A percentile compares a stretch with the other conserved stretches of the same genome.
Conservation (phyloP, 225 moss, liverwort and hornwort genomes). For the Bryum argenteum region DNA sequence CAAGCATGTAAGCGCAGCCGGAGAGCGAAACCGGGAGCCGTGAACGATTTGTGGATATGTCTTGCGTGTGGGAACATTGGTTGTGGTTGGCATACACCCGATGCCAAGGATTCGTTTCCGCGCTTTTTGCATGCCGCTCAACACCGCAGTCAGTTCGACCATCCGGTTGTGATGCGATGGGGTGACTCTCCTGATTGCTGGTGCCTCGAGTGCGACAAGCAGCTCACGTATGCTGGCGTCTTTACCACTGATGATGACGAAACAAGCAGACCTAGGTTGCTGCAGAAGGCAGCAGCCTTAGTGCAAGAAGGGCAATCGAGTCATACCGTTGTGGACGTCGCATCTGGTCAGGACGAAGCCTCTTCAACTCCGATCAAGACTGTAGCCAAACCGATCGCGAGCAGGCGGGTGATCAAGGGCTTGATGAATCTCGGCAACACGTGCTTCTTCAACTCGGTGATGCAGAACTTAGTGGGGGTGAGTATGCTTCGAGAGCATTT, state of each 20-base stretch:
- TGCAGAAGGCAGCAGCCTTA: constrained; percentile 45
- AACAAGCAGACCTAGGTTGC: constrained; percentile 24
- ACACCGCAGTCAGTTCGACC: constrained; percentile 55
- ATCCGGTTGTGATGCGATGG: constrained; percentile 62
- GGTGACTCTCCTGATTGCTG: constrained; percentile 54
- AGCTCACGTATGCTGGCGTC: constrained; percentile 15
- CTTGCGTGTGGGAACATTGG: constrained; percentile 63
- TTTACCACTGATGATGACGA: constrained; percentile 2
- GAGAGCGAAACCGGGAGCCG: too few relatives aligned
- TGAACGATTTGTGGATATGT: constrained; percentile 62
- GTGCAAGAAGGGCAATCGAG: constrained; percentile 36
- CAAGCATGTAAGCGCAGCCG: too few relatives aligned
- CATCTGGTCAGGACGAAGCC: neutral
- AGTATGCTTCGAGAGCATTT: constrained; percentile 74
- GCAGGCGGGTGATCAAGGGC: constrained; percentile 72
- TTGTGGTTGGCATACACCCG: constrained; percentile 40
- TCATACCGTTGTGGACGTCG: constrained; percentile 1
- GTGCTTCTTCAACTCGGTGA: constrained; percentile 92
- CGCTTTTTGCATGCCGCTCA: constrained; percentile 44
- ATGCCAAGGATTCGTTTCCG: constrained; percentile 14
- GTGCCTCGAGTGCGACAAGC: constrained; percentile 63
- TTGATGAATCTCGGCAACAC: constrained; percentile 85
- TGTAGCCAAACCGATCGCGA: constrained; percentile 19
- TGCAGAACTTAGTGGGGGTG: constrained; percentile 90
- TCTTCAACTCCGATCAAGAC: neutral